These are phyloP conservation scores for Penicillium palitans DNA, from an alignment of 2,329 filamentous ascomycete species.

Conservation along the genomic window DNA sequence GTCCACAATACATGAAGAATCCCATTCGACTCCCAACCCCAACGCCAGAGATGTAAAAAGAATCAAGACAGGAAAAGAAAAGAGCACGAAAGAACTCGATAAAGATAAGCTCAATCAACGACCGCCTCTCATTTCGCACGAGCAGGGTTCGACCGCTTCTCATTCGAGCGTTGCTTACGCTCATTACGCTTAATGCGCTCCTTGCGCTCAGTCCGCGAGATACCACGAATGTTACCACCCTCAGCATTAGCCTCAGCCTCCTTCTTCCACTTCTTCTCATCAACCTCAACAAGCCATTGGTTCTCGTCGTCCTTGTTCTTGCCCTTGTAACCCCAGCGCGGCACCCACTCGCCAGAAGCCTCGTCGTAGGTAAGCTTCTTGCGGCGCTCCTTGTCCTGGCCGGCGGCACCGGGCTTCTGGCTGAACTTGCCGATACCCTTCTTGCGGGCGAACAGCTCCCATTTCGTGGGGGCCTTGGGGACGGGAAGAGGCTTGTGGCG, in stretches of 20 bases:
- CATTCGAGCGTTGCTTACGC: slow-evolving; percentile 67
- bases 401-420: slow-evolving; percentile 53
- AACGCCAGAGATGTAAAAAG: slow-evolving; percentile 25
- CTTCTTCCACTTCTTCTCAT: slow-evolving; percentile 71
- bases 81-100: background rate
- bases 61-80: slow-evolving; percentile 11
- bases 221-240: slow-evolving; percentile 66
- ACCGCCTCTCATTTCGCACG: slow-evolving; percentile 27
- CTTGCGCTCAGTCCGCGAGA: slow-evolving; percentile 67
- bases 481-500: slow-evolving; percentile 89
- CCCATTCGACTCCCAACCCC: slow-evolving; percentile 26
- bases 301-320: slow-evolving; percentile 80
- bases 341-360: slow-evolving; percentile 80
- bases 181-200: slow-evolving; percentile 65
- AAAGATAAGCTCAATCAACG: slow-evolving; percentile 17
- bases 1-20: slow-evolving; percentile 20
- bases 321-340: slow-evolving; percentile 92
- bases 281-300: slow-evolving; percentile 91
- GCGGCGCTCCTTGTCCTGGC: slow-evolving; percentile 66
- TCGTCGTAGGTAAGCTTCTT: slow-evolving; percentile 82
- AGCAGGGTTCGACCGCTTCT: slow-evolving; percentile 47
- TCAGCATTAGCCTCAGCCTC: slow-evolving; percentile 57
- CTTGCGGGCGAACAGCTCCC: slow-evolving; percentile 94
- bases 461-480: slow-evolving; percentile 82
- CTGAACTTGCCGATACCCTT: slow-evolving; percentile 89